These are phyloP conservation scores for Lodderomyces beijingensis DNA, from an alignment of 1,139 yeast genomes.

Conservation along the genomic window DNA sequence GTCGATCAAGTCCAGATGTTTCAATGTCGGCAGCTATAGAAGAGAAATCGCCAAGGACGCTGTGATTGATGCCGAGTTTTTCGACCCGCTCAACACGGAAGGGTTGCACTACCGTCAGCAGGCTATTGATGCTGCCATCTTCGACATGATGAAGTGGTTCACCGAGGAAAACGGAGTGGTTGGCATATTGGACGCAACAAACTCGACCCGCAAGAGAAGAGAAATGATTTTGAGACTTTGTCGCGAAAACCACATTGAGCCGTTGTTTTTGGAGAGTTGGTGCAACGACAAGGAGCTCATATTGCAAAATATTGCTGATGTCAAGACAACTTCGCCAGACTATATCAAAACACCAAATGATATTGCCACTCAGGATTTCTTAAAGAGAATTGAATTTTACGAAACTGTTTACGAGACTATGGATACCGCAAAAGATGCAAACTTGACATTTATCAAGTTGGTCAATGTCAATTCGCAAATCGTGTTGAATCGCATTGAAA, in stretches of 20 bases:
- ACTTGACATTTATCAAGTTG: conserved; percentile 77
- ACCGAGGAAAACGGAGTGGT: conserved; percentile 77
- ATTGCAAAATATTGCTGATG: conserved; percentile 76
- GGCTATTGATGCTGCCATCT: conserved; percentile 69
- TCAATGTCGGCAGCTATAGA: conserved; percentile 85
- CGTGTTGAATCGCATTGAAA: conserved; percentile 79
- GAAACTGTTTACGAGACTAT: conserved; percentile 73
- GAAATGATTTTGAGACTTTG: conserved; percentile 60
- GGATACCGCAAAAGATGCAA: conserved; percentile 51
- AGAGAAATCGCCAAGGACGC: conserved; percentile 47
- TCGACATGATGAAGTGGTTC: conserved; percentile 90
- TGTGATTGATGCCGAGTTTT: conserved; percentile 61
- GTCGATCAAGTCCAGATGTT: conserved; percentile 79
- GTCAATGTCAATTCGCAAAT: conserved; percentile 87
- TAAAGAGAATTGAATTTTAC: conserved; percentile 68
- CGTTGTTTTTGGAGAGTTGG: conserved; percentile 88
- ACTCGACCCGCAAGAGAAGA: conserved; percentile 68
- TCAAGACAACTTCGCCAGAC: conserved; percentile 85
- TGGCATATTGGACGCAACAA: conserved; percentile 87
- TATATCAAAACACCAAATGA: conserved; percentile 71
- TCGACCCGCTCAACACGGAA: conserved; percentile 61
- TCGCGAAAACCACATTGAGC: conserved; percentile 67
- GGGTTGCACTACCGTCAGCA: conserved; percentile 60
- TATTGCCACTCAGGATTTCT: conserved; percentile 67
- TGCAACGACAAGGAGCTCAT: conserved; percentile 81